Evolutionary conservation across 2,329 filamentous ascomycete genomes (phyloP).

Genomic region (Dactylonectria estremocensis): DNA sequence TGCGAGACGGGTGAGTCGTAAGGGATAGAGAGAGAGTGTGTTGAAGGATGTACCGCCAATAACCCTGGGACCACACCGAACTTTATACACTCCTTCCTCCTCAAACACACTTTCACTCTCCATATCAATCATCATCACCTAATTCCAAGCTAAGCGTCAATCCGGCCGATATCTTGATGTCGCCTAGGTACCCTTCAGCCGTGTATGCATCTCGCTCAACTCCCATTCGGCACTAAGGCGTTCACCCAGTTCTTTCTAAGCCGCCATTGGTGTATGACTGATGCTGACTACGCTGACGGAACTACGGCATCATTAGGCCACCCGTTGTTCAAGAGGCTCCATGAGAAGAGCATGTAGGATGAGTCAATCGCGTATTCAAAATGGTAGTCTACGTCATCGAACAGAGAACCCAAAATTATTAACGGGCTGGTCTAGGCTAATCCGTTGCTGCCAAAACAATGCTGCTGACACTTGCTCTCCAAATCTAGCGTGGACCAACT

Average conservation of each 20-base stretch:
- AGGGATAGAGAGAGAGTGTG: background rate
- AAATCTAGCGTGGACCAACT: background rate
- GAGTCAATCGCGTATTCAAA: background rate
- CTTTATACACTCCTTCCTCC: conserved; percentile 8
- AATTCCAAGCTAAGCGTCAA: conserved; percentile 5
- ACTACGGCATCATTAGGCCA: conserved; percentile 33
- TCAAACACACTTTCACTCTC: background rate
- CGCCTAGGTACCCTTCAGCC: conserved; percentile 18
- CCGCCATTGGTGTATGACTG: conserved; percentile 24
- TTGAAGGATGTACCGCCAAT: too few species aligned
- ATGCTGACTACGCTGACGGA: conserved; percentile 41
- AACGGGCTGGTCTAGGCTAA: too few species aligned
- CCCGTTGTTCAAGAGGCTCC: background rate
- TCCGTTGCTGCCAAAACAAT: too few species aligned
- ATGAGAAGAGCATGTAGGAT: background rate
- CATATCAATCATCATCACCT: conserved; percentile 13
- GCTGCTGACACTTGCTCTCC: too few species aligned
- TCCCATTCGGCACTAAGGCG: conserved; percentile 16
- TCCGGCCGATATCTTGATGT: conserved; percentile 19
- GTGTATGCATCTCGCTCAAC: conserved; percentile 1
- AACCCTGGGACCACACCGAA: background rate
- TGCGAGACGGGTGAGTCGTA: background rate
- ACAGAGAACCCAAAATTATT: too few species aligned
- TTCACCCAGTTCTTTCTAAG: conserved; percentile 13
- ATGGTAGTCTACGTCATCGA: background rate